Evolutionary conservation across 2,329 filamentous ascomycete species (phyloP).

Genomic region (Westerdykella sp.): DNA sequence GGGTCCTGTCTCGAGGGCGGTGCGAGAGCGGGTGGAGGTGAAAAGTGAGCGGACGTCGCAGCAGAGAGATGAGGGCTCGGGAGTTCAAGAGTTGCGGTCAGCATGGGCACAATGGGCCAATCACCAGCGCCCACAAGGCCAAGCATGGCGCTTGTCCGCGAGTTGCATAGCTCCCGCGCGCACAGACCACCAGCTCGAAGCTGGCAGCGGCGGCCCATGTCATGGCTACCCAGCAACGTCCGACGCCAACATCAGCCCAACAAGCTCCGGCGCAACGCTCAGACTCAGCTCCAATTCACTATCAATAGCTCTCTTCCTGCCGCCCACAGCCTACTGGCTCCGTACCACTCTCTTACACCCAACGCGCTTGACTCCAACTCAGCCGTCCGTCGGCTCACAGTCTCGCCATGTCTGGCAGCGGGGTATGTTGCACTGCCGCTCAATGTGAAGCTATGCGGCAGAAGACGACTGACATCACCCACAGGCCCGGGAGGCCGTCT

Average conservation of each 20-base stretch:
- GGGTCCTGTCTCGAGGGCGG: constrained; percentile 5
- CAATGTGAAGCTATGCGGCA: constrained; percentile 15
- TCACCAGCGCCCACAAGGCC: constrained; percentile 7
- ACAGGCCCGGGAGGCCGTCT: constrained; percentile 91
- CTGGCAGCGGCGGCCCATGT: neutral
- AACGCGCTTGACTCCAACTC: neutral
- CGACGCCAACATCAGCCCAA: neutral
- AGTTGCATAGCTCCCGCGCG: neutral
- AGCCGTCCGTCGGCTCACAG: constrained; percentile 12
- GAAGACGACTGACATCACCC: constrained; percentile 17
- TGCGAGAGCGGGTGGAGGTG: constrained; percentile 4
- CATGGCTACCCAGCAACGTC: no score
- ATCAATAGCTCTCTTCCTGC: neutral
- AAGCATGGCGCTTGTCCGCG: constrained; percentile 1
- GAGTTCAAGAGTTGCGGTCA: constrained; percentile 10
- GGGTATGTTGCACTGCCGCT: constrained; percentile 36
- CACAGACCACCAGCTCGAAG: neutral
- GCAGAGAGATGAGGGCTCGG: neutral
- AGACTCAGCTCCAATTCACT: neutral
- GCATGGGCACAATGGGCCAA: constrained; percentile 5
- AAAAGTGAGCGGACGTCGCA: neutral
- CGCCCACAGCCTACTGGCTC: neutral
- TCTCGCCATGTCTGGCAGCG: constrained; percentile 50
- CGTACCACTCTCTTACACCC: neutral
- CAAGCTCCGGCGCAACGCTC: neutral